These are phyloP conservation scores for Ganoderma meredithae DNA, from an alignment of 1,284 basidiomycete genomes.

Conservation along the genomic window DNA sequence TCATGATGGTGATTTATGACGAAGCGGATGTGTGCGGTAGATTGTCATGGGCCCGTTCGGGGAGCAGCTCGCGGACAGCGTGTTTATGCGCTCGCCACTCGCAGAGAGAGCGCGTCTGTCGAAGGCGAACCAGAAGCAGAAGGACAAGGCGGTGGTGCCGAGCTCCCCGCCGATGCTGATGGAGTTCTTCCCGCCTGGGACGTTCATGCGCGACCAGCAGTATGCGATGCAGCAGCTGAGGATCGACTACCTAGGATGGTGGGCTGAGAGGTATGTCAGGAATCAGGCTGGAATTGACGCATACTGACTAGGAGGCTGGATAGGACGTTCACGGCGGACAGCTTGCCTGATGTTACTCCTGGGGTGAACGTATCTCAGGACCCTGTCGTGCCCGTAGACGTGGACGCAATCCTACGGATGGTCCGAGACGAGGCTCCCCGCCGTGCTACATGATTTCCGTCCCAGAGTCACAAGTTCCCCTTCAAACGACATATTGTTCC, in stretches of 20 bases:
- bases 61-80: constrained; percentile 71
- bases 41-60: constrained; percentile 80
- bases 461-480: background rate
- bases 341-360: constrained; percentile 51
- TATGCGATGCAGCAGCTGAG: constrained; percentile 68
- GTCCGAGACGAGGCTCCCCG: constrained; percentile 46
- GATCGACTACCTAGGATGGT: constrained; percentile 81
- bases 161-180: constrained; percentile 52
- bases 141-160: constrained; percentile 11
- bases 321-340: constrained; percentile 43
- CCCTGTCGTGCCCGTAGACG: constrained; percentile 59
- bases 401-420: constrained; percentile 49
- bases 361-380: constrained; percentile 40
- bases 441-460: constrained; percentile 16
- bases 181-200: constrained; percentile 80
- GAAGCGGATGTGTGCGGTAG: constrained; percentile 46
- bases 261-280: constrained; percentile 56
- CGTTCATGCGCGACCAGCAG: constrained; percentile 79
- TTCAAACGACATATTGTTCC: background rate
- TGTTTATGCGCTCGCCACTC: constrained; percentile 71
- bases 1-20: background rate
- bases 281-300: background rate
- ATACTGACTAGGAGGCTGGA: background rate
- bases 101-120: background rate
- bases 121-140: constrained; percentile 27